Evolutionary conservation across 768 basidiomycete species (phyloP).

Genomic region (Tulasnella sp.): DNA sequence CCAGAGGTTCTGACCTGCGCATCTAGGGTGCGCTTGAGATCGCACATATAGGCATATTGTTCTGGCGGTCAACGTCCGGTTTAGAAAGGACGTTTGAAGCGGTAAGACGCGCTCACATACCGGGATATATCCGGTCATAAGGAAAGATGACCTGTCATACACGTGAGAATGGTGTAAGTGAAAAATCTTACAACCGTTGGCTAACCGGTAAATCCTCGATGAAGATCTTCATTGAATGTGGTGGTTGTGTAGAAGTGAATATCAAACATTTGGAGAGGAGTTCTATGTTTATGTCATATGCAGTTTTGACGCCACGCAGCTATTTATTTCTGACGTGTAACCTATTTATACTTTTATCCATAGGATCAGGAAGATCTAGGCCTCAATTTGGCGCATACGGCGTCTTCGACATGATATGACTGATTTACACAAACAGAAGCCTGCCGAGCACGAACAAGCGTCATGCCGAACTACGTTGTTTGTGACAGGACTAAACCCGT

Average conservation of each 20-base stretch:
- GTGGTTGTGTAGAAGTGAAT: not conserved
- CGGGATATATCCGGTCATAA: constrained; percentile 93
- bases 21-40: constrained; percentile 92
- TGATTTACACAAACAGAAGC: no score
- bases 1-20: constrained; percentile 67
- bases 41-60: constrained; percentile 99
- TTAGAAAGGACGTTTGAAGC: not conserved
- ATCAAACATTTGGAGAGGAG: not conserved
- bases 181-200: constrained; percentile 5
- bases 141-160: constrained; percentile 68
- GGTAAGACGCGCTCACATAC: constrained; percentile 33
- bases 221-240: constrained; percentile 59
- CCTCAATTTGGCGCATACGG: no score
- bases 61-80: constrained; percentile 38
- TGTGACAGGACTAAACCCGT: no score
- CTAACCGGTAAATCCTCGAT: constrained; percentile 71
- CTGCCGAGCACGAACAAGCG: no score
- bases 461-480: no score
- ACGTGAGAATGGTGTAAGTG: constrained; percentile 8
- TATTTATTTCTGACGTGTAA: no score
- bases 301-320: no score
- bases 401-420: no score
- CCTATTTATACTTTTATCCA: no score
- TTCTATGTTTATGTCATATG: no score
- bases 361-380: no score